Evolutionary conservation across 768 basidiomycete genomes (phyloP).

Genomic region (Leccinum obscurum): DNA sequence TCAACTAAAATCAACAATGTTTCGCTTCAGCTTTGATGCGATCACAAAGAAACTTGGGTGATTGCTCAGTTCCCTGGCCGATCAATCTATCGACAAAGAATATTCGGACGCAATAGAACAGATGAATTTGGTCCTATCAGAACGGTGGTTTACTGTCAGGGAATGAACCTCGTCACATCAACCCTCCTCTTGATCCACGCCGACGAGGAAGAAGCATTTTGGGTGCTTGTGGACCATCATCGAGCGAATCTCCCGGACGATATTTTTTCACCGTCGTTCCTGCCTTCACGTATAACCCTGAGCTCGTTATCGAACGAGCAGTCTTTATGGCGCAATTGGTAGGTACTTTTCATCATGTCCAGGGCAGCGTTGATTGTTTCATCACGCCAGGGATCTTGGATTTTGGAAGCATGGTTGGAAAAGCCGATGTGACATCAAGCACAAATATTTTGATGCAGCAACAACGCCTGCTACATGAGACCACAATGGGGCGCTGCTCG

Average conservation of each 20-base stretch:
- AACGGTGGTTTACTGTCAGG: slow-evolving; percentile 19
- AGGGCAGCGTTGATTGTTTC: not conserved
- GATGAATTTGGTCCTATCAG: slow-evolving; percentile 62
- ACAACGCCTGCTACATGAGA: slow-evolving; percentile 35
- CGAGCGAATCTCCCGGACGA: no score
- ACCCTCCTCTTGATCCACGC: no score
- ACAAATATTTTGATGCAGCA: slow-evolving; percentile 73
- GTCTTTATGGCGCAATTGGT: slow-evolving; percentile 68
- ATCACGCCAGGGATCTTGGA: slow-evolving; percentile 79
- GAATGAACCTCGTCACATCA: no score
- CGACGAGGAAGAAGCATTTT: no score
- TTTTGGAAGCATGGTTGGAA: slow-evolving; percentile 79
- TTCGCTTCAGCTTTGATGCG: slow-evolving; percentile 39
- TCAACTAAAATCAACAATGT: not conserved
- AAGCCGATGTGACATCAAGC: slow-evolving; percentile 69
- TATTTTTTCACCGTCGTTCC: no score
- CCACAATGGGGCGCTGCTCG: slow-evolving; percentile 45
- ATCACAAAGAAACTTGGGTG: slow-evolving; percentile 38
- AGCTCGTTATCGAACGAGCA: slow-evolving; percentile 32
- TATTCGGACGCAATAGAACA: slow-evolving; percentile 41
- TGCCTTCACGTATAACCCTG: slow-evolving; percentile 6
- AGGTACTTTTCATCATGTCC: slow-evolving; percentile 21
- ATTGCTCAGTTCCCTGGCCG: slow-evolving; percentile 40
- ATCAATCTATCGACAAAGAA: slow-evolving; percentile 19
- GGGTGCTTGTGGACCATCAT: no score